Base-by-base conservation (phyloP, 1,284 basidiomycete species). In the Farysia itapuensis region DNA sequence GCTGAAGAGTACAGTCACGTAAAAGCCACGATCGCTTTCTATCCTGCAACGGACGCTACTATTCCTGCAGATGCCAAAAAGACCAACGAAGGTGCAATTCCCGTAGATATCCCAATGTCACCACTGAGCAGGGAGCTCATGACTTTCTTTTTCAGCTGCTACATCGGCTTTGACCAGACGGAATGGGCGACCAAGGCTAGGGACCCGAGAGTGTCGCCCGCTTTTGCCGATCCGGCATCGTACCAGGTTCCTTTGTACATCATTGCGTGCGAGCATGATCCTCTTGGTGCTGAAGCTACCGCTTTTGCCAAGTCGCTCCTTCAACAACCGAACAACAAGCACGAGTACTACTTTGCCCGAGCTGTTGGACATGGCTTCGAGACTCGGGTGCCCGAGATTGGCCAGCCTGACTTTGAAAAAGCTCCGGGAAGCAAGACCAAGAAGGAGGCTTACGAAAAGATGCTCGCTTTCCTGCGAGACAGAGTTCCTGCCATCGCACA, bases 211-310 rank as follows among this genome's bases (percentile, higher is more conserved):
- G 48, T 61, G 9, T 35, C 25, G 14, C 58, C 58, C 7, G 38
- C 43, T 4, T 35, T 40, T 4, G 51, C 58, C 1, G 18, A 16
- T 8, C 8, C 40, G 4, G 35, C 37, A 7, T 37, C 38, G 19
- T 61, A 34, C 39, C 28, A 48, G 19, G 46, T 43, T 3, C 58
- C 58, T 0, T 42, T 47, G 23, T 56, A 44, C 35, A 48, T 56
- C 8, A 47, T 61, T 32, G 52, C 58, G 4, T 61, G 58, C 36
- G 39, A 54, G 33, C 52, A 61, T 42, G 58, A 61, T 25, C 58
- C 58, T 3, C 39, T 61, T 2, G 51, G 37, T 7, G 12, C 35
- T 16, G 58, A 61, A 14, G 58, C 43, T 5, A 25, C 28, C 16
- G 28, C 31, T 2, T 56, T 61, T 28, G 51, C 40, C 3, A 3